Conservation (phyloP, 1,284 basidiomycete species). For the Puccinia brachypodii region DNA sequence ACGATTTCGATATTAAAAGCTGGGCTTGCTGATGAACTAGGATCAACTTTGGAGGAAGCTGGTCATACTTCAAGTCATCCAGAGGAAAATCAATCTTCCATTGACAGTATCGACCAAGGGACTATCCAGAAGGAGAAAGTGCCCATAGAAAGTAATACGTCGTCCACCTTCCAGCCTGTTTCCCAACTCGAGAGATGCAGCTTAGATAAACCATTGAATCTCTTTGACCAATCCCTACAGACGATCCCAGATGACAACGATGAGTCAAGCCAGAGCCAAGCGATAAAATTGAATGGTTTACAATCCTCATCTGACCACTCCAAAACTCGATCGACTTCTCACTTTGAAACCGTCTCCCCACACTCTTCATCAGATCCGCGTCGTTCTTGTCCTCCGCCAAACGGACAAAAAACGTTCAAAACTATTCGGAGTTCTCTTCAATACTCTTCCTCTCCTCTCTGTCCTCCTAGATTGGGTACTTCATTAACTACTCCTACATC, state of each 20-base stretch:
- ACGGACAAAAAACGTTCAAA: conserved; percentile 1
- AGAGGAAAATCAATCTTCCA: background rate
- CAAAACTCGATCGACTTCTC: background rate
- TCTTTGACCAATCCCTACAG: background rate
- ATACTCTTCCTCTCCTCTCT: conserved; percentile 10
- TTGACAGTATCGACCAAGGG: no score
- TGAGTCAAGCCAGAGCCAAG: background rate
- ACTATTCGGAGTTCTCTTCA: background rate
- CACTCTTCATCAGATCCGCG: background rate
- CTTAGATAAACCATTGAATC: background rate
- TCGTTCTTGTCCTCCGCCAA: conserved; percentile 7
- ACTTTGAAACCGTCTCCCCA: background rate
- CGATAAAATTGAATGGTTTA: background rate
- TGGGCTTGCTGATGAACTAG: no score
- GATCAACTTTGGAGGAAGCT: background rate
- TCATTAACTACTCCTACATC: conserved; percentile 9
- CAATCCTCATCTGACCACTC: background rate
- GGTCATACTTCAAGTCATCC: background rate
- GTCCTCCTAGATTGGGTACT: background rate
- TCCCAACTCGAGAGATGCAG: background rate
- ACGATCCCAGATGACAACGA: background rate
- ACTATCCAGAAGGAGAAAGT: background rate
- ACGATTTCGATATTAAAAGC: background rate
- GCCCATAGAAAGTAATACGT: background rate
- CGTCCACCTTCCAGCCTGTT: background rate